A percentile compares a stretch with the other conserved stretches of the same genome.
Evolutionary conservation across 345 rosid genomes (phyloP).

Genomic region (Lepidium sativum): DNA sequence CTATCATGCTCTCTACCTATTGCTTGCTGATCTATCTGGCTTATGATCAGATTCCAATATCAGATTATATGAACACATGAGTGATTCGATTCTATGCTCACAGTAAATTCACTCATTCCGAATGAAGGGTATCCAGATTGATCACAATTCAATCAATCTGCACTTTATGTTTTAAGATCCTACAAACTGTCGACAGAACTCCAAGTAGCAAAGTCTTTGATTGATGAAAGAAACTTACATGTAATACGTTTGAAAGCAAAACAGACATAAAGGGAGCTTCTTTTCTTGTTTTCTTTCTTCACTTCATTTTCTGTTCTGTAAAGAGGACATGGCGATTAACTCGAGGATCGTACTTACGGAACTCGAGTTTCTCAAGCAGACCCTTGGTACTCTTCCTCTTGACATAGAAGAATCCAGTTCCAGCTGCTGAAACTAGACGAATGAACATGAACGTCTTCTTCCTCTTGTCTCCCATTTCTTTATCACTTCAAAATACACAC

Average conservation of each 20-base stretch:
- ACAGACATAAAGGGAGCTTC: neutral
- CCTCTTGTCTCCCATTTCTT: constrained; percentile 75
- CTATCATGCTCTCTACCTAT: neutral
- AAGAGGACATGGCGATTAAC: constrained; percentile 91
- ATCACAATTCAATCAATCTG: neutral
- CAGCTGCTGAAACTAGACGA: constrained; percentile 90
- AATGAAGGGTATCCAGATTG: neutral
- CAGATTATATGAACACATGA: neutral
- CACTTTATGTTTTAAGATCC: neutral
- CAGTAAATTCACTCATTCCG: neutral
- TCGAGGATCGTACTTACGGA: constrained; percentile 86
- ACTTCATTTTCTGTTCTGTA: constrained; percentile 91
- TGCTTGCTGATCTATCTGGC: neutral
- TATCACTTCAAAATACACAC: neutral
- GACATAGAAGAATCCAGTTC: constrained; percentile 94
- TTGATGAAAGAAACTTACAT: neutral
- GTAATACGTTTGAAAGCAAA: neutral
- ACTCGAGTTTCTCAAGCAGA: constrained; percentile 78
- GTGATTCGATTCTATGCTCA: neutral
- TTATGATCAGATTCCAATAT: neutral
- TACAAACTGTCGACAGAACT: neutral
- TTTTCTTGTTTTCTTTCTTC: constrained; percentile 13
- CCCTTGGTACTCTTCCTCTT: constrained; percentile 83
- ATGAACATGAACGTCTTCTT: constrained; percentile 87
- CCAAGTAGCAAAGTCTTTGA: neutral